Base-by-base conservation (phyloP, 2,329 filamentous ascomycete species). In the Talaromyces atroroseus region DNA sequence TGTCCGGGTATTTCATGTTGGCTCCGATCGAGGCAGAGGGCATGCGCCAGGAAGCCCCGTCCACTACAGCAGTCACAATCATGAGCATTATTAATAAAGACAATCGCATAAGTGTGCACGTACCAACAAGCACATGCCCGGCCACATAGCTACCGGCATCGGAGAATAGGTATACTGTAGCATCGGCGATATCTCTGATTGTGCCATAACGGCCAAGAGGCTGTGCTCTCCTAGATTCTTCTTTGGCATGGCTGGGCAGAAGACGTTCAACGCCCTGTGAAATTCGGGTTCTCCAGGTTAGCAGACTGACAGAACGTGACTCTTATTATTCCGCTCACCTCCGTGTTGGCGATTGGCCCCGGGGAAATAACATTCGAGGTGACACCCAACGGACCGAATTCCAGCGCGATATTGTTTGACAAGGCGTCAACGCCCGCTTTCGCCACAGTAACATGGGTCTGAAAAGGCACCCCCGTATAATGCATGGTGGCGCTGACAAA, bases 401-500 rank as follows among this genome's bases (percentile, higher is more conserved):
- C 94, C 54, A 99, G 82, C 1, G 90, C 85, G 0, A 95, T 83
- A 5, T 84, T 87, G 54, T 85, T 82, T 58, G 89, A 87, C 66
- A 99, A 82, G 1, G 90, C 86, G 73, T 99, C 92, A 11, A 99
- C 85, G 16, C 87, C 89, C 0, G 92, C 89, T 75, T 99, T 99
- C 57, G 94, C 92, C 1, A 91, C 91, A 2, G 86, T 81, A n/a
- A 92, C 92, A 73, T 97, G 92, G 1, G 88, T 83, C 72, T 97
- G 94, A 63, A 96, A 78, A 0, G 91, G 87, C 72, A 87, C 84
- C 38, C 90, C 91, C 0, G 88, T 87, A 76, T 92, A 96, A 76
- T 97, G 92, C 65, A 97, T 87, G 1, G 90, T 92, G 3, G 92
- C 92, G 46, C 88, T 94, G 59, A 97, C 82, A 71, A 92, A 95